Base-by-base conservation (phyloP, 2,329 filamentous ascomycete species). In the Pseudofabraea citricarpa region DNA sequence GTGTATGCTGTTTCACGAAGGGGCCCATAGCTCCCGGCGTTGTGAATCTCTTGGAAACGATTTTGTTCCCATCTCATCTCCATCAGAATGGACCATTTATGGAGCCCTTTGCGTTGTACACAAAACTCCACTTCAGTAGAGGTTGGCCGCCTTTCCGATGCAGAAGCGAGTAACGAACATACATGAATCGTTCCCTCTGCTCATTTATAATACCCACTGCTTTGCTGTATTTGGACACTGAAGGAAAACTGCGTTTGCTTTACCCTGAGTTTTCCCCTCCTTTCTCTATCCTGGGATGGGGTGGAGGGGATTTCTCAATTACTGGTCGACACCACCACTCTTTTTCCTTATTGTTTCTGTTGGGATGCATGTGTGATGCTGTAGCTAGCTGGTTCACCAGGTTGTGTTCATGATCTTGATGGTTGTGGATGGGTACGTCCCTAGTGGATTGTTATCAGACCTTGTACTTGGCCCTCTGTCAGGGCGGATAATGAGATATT, bases 111-210 rank as follows among this genome's bases (percentile, higher is more conserved):
- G 41, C 50, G 31, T 45, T 46, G 45, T 50, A 50, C 56, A 62
- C 59, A 55, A 49, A 58, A 56, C 61, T 66, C 64, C 65, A 56
- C 58, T 62, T 56, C 60, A 64, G 57, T 47, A 58, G 67, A 72
- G 68, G 68, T 61, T 68, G 69, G 70, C 66, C 66, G 62, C 62
- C 59, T 16, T 67, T 63, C 61, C 60, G 63, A 67, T 68, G 66
- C 65, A 58, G 51, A 58, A 53, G 47, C 21, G 35, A 59, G 56
- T 54, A 53, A 46, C 55, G 35, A 22, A 37, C 35, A 15, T 31
- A 31, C 35, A 37, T n/a, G 19, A 37, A 56, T 56, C 56, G 46
- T 58, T 62, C 59, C n/a, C 62, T 62, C 61, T 57, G 61, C 58
- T 62, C 55, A 20, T 55, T 63, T 61, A 56, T 62, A 61, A 63